Conservation (phyloP, 345 rosid species). For the Firmiana major region DNA sequence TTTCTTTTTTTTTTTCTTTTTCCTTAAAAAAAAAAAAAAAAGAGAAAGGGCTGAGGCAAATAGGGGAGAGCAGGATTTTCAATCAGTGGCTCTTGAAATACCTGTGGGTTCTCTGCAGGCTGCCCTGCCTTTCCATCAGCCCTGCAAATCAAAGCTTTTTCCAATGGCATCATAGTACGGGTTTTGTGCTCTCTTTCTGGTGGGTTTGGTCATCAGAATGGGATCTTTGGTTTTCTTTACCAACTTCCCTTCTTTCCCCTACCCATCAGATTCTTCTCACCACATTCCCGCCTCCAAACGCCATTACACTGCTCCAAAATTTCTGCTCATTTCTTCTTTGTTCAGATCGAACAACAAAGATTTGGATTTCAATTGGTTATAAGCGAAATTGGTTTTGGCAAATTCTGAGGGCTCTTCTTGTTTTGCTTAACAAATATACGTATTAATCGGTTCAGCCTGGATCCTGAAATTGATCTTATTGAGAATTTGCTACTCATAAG, state of each 20-base stretch:
- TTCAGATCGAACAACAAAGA: neutral
- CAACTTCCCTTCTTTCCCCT: neutral
- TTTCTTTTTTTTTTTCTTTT: neutral
- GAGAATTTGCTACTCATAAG: no score
- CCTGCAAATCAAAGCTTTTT: neutral
- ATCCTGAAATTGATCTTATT: neutral
- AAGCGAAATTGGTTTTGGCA: neutral
- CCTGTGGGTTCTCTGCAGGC: conserved; percentile 17
- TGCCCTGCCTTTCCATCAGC: conserved; percentile 12
- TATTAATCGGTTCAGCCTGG: neutral
- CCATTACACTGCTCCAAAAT: neutral
- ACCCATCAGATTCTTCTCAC: neutral
- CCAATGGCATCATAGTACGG: conserved; percentile 17
- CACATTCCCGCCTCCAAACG: conserved; percentile 14
- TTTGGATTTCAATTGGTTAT: neutral
- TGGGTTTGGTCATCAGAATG: neutral
- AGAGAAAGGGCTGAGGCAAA: conserved; percentile 5
- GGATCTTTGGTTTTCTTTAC: neutral
- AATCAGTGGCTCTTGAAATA: conserved; percentile 12
- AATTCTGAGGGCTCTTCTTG: neutral
- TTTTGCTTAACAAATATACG: neutral
- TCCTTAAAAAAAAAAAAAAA: no score
- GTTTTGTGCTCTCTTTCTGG: conserved; percentile 3
- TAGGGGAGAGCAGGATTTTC: conserved; percentile 5
- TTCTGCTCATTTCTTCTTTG: neutral